These are phyloP conservation scores for Syncephalastrum sp. DNA, from an alignment of 371 early-diverging fungal species.

Conservation along the genomic window DNA sequence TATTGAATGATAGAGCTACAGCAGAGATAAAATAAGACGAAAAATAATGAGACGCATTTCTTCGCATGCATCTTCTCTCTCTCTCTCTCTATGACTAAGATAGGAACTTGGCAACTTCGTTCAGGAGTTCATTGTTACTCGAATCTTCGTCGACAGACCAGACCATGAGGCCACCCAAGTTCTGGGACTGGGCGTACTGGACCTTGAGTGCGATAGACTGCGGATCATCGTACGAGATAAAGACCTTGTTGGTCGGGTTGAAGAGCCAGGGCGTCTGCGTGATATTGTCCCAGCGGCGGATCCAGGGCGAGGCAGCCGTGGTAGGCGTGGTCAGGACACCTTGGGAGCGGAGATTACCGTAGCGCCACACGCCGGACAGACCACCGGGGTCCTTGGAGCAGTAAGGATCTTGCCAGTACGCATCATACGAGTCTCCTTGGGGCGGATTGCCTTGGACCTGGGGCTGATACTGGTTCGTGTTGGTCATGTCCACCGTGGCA, in stretches of 20 bases:
- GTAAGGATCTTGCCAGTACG: constrained; percentile 15
- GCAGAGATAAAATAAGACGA: no score
- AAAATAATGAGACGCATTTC: no score
- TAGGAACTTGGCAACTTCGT: constrained; percentile 15
- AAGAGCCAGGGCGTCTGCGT: constrained; percentile 61
- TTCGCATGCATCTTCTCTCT: no score
- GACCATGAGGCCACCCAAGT: constrained; percentile 52
- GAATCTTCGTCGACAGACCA: constrained; percentile 49
- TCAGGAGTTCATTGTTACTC: constrained; percentile 22
- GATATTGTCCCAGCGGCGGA: constrained; percentile 48
- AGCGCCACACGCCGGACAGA: constrained; percentile 53
- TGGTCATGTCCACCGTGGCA: constrained; percentile 31
- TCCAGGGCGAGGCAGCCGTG: constrained; percentile 51
- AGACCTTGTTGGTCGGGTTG: constrained; percentile 49
- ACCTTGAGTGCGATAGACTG: constrained; percentile 49
- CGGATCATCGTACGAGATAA: constrained; percentile 65
- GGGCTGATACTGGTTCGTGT: constrained; percentile 26
- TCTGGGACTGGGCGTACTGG: constrained; percentile 31
- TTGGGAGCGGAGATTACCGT: constrained; percentile 50
- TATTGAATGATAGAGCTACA: no score
- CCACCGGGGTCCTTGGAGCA: constrained; percentile 21
- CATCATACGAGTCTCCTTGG: constrained; percentile 37
- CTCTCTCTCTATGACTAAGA: no score
- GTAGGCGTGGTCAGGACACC: constrained; percentile 44
- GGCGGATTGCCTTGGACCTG: constrained; percentile 25